A percentile compares a stretch with the other conserved stretches of the same genome.
Evolutionary conservation across 1,139 yeast genomes (phyloP).

Genomic region (Debaryomycetaceae sp.): DNA sequence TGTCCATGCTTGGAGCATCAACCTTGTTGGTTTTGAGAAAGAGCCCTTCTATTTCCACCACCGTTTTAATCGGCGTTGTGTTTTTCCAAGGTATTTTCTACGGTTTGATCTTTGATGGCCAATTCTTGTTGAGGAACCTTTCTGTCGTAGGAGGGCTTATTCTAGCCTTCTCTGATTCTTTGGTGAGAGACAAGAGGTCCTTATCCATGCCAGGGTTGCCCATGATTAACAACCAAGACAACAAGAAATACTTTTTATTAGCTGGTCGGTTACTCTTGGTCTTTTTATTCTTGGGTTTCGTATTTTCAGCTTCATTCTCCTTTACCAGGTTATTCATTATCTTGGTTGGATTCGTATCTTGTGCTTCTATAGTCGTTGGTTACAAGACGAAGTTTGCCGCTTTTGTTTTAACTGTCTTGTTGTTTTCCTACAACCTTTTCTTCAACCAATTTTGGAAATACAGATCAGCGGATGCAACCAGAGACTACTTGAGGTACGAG

Average conservation of each 20-base stretch:
- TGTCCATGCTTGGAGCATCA: conserved; percentile 73
- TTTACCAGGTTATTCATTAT: conserved; percentile 62
- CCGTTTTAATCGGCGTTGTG: conserved; percentile 68
- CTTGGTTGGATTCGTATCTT: conserved; percentile 66
- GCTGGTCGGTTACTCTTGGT: conserved; percentile 89
- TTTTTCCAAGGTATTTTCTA: conserved; percentile 83
- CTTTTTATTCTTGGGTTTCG: conserved; percentile 81
- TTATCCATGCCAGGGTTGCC: conserved; percentile 88
- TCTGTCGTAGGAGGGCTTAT: conserved; percentile 92
- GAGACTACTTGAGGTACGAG: conserved; percentile 90
- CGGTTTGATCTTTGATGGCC: conserved; percentile 80
- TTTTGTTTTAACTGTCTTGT: conserved; percentile 66
- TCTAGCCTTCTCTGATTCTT: conserved; percentile 86
- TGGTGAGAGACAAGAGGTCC: conserved; percentile 72
- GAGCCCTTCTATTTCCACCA: conserved; percentile 69
- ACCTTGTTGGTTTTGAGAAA: conserved; percentile 69
- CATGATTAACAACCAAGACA: conserved; percentile 75
- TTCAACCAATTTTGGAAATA: conserved; percentile 90
- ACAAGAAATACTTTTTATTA: conserved; percentile 78
- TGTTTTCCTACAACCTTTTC: conserved; percentile 72
- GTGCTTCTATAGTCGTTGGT: conserved; percentile 84
- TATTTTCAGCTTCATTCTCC: conserved; percentile 75
- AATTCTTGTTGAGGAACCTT: conserved; percentile 80
- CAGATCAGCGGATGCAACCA: conserved; percentile 64
- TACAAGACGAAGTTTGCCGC: conserved; percentile 93